Conservation (phyloP, 2,329 filamentous ascomycete genomes). For the Epichloe festucae region DNA sequence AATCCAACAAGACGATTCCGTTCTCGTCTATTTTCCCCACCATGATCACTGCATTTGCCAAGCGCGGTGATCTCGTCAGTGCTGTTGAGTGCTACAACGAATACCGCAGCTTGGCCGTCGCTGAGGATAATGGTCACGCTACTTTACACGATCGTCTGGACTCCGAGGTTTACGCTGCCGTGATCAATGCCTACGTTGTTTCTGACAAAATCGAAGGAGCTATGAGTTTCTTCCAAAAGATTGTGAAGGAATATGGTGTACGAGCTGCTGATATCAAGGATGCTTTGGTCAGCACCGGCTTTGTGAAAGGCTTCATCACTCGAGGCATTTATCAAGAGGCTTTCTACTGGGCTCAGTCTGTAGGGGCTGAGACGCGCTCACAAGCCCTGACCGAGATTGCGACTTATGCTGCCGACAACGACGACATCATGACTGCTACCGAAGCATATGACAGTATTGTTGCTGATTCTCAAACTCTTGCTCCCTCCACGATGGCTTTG, state of each 20-base stretch:
- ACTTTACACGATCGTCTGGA: slow-evolving; percentile 62
- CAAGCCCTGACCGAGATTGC: slow-evolving; percentile 62
- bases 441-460: slow-evolving; percentile 51
- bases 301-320: slow-evolving; percentile 66
- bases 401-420: slow-evolving; percentile 65
- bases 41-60: slow-evolving; percentile 91
- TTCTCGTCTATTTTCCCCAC: slow-evolving; percentile 73
- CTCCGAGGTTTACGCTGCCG: slow-evolving; percentile 74
- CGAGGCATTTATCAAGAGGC: slow-evolving; percentile 60
- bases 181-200: slow-evolving; percentile 78
- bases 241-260: slow-evolving; percentile 49
- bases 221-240: slow-evolving; percentile 71
- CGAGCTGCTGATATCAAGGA: slow-evolving; percentile 54
- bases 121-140: slow-evolving; percentile 61
- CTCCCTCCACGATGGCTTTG: slow-evolving; percentile 61
- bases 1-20: slow-evolving; percentile 58
- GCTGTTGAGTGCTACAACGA: slow-evolving; percentile 94
- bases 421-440: slow-evolving; percentile 54
- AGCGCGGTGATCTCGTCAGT: slow-evolving; percentile 66
- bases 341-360: slow-evolving; percentile 55
- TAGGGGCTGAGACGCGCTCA: slow-evolving; percentile 45
- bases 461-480: slow-evolving; percentile 33
- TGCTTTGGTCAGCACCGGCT: slow-evolving; percentile 57
- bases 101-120: slow-evolving; percentile 80
- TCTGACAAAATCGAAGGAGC: slow-evolving; percentile 72